These are phyloP conservation scores for Cyclotella choctawhatcheeana DNA, from an alignment of 108 stramenopile species.

Conservation along the genomic window DNA sequence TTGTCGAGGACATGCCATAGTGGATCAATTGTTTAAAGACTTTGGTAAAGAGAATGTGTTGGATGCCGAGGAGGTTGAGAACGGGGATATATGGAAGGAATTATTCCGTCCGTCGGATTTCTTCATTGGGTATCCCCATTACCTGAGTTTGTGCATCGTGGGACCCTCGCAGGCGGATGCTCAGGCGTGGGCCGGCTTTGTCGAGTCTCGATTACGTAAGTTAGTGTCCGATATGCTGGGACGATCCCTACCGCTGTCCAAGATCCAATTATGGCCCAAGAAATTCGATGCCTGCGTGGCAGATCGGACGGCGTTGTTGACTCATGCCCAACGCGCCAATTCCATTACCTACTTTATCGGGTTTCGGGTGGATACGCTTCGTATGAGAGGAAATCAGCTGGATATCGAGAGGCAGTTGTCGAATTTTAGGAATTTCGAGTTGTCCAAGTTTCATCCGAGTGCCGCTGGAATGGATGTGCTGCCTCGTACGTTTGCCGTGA, in stretches of 20 bases:
- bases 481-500: slow-evolving; percentile 70
- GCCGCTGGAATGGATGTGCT: slow-evolving; percentile 87
- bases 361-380: slow-evolving; percentile 74
- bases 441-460: slow-evolving; percentile 75
- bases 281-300: slow-evolving; percentile 87
- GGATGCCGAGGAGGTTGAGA: slow-evolving; percentile 35
- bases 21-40: slow-evolving; percentile 78
- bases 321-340: slow-evolving; percentile 80
- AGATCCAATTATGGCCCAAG: slow-evolving; percentile 91
- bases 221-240: slow-evolving; percentile 83
- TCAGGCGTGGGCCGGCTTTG: slow-evolving; percentile 92
- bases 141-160: slow-evolving; percentile 92
- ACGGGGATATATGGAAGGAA: slow-evolving; percentile 71
- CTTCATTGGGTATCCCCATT: slow-evolving; percentile 94
- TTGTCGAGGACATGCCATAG: slow-evolving; percentile 72
- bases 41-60: slow-evolving; percentile 51
- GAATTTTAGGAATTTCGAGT: slow-evolving; percentile 85
- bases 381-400: slow-evolving; percentile 87
- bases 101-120: slow-evolving; percentile 96
- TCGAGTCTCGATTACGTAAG: slow-evolving; percentile 91
- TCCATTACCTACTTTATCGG: slow-evolving; percentile 87
- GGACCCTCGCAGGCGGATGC: slow-evolving; percentile 89
- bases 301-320: slow-evolving; percentile 73
- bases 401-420: slow-evolving; percentile 82
- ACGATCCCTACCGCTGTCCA: slow-evolving; percentile 75